These are phyloP conservation scores for Aspergillus chevalieri DNA, from an alignment of 2,329 filamentous ascomycete genomes.

Conservation along the genomic window DNA sequence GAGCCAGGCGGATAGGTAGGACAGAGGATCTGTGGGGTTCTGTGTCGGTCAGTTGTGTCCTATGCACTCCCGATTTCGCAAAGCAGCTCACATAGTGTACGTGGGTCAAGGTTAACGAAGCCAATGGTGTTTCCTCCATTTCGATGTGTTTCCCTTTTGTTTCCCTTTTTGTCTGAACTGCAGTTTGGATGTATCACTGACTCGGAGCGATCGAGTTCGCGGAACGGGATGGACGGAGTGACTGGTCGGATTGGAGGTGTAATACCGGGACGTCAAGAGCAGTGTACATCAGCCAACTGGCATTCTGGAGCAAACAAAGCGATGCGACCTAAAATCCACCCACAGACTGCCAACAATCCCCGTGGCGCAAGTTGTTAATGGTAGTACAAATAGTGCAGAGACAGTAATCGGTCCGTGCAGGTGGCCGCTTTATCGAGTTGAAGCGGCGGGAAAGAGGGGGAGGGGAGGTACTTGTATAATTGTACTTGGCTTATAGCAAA, in stretches of 20 bases:
- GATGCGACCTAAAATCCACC: too few relatives aligned
- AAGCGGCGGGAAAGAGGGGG: constrained; percentile 18
- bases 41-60: constrained; percentile 32
- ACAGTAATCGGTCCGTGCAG: neutral
- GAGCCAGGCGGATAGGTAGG: constrained; percentile 85
- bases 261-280: neutral
- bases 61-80: neutral
- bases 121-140: constrained; percentile 53
- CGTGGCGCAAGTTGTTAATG: too few relatives aligned
- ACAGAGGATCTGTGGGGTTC: constrained; percentile 80
- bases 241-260: neutral
- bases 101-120: constrained; percentile 89
- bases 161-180: too few relatives aligned
- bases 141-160: constrained; percentile 1
- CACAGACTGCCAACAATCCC: too few relatives aligned
- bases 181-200: too few relatives aligned
- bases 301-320: neutral
- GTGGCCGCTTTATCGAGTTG: neutral
- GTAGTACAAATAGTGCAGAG: neutral
- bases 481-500: too few relatives aligned
- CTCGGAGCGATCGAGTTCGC: too few relatives aligned
- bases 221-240: neutral
- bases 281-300: neutral
- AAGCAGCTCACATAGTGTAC: constrained; percentile 76
- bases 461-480: constrained; percentile 5